Conservation (phyloP, 2,329 filamentous ascomycete species). For the Juglanconis oblonga region DNA sequence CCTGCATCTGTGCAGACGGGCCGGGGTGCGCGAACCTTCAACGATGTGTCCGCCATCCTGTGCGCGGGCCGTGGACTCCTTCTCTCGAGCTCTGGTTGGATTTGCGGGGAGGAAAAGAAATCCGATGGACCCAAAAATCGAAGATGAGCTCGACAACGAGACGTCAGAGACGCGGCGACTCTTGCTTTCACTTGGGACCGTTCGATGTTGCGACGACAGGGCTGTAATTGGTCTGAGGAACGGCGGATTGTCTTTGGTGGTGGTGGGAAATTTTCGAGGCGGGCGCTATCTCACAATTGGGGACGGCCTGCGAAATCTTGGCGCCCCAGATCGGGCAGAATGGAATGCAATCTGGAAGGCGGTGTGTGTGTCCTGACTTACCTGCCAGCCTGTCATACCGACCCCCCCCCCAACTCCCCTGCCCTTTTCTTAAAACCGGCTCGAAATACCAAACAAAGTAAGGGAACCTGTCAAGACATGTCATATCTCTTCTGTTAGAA, state of each 20-base stretch:
- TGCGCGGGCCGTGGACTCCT: neutral
- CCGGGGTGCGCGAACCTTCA: slow-evolving; percentile 24
- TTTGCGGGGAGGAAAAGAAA: neutral
- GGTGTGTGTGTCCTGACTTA: neutral
- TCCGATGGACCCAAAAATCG: neutral
- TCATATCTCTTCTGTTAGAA: no score
- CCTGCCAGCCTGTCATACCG: no score
- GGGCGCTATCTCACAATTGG: neutral
- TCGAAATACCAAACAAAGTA: no score
- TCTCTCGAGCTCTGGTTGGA: neutral
- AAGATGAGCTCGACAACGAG: no score
- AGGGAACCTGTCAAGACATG: no score
- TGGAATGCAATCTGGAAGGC: neutral
- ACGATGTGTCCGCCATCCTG: slow-evolving; percentile 25
- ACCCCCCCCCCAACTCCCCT: no score
- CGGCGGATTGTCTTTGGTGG: slow-evolving; percentile 9
- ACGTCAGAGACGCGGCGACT: no score
- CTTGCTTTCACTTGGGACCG: neutral
- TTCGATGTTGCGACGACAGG: slow-evolving; percentile 18
- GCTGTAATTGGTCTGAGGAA: slow-evolving; percentile 15
- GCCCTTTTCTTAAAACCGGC: no score
- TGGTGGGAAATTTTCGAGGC: slow-evolving; percentile 18
- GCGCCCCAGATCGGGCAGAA: neutral
- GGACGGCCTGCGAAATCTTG: neutral
- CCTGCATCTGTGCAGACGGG: slow-evolving; percentile 1